phyloP scores from a whole-genome alignment of 2,329 filamentous ascomycete genomes.

The Alternaria novae-zelandiae region DNA sequence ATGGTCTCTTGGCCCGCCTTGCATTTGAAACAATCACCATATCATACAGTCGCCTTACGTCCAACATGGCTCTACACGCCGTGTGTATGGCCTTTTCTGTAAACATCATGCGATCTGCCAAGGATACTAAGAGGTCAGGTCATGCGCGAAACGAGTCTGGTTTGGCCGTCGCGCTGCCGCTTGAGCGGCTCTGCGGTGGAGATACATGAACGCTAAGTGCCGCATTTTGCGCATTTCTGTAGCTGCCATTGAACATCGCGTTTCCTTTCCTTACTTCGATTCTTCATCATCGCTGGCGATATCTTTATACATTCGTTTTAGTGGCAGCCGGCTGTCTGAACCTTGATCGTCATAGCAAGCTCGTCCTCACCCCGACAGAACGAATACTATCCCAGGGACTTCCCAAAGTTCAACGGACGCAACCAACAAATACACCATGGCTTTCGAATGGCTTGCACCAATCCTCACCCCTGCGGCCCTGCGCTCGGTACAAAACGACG shows the following conservation, averaged over 20 bases:
- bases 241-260: slow-evolving; percentile 15
- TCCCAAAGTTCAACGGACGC: neutral
- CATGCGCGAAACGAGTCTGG: slow-evolving; percentile 30
- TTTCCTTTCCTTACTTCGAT: slow-evolving; percentile 11
- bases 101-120: slow-evolving; percentile 25
- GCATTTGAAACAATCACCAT: slow-evolving; percentile 29
- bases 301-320: slow-evolving; percentile 3
- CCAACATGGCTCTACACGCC: slow-evolving; percentile 15
- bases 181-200: slow-evolving; percentile 13
- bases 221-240: slow-evolving; percentile 16
- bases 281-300: slow-evolving; percentile 17
- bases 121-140: slow-evolving; percentile 20
- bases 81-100: slow-evolving; percentile 24
- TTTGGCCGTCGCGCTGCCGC: slow-evolving; percentile 31
- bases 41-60: slow-evolving; percentile 17
- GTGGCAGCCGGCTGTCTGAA: slow-evolving; percentile 32
- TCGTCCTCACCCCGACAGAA: neutral
- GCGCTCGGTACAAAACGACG: slow-evolving; percentile 56
- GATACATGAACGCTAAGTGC: slow-evolving; percentile 21
- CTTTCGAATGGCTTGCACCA: slow-evolving; percentile 39
- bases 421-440: slow-evolving; percentile 24
- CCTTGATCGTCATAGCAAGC: neutral
- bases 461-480: slow-evolving; percentile 42
- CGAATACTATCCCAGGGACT: neutral
- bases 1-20: slow-evolving; percentile 29